Evolutionary conservation across 352 stramenopile genomes (phyloP).

Genomic region (Saprolegnia diclina): DNA sequence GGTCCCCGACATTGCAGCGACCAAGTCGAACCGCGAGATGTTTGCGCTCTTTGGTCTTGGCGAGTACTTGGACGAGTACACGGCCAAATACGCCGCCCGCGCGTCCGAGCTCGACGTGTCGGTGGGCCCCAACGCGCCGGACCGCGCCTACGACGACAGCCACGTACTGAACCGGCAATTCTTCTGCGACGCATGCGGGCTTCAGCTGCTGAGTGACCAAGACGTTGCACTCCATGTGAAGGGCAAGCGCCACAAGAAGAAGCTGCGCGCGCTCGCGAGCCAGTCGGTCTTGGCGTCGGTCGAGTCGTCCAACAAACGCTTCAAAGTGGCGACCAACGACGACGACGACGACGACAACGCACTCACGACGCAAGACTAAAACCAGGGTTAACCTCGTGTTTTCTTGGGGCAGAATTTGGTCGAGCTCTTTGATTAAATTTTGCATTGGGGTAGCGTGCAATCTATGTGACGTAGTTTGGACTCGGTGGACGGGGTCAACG

Average conservation of each 20-base stretch:
- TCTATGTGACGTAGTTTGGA: no score
- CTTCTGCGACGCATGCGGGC: constrained; percentile 59
- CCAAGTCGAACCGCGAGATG: constrained; percentile 62
- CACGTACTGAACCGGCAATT: constrained; percentile 46
- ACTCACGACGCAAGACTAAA: no score
- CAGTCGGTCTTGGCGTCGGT: constrained; percentile 7
- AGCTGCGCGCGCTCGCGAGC: constrained; percentile 36
- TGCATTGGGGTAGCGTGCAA: no score
- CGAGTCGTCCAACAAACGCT: not conserved
- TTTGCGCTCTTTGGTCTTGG: constrained; percentile 63
- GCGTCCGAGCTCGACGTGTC: constrained; percentile 31
- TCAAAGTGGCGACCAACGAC: no score
- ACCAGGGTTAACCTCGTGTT: no score
- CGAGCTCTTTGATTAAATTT: no score
- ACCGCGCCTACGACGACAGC: constrained; percentile 37
- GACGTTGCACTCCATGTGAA: constrained; percentile 68
- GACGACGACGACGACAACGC: no score
- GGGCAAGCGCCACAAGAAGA: constrained; percentile 82
- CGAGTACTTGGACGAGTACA: constrained; percentile 50
- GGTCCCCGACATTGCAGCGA: constrained; percentile 51
- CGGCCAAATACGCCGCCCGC: constrained; percentile 47
- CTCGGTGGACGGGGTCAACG: no score
- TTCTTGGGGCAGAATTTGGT: no score
- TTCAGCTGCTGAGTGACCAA: constrained; percentile 69
- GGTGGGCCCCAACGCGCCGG: not conserved